Evolutionary conservation across 1,284 basidiomycete genomes (phyloP), one percentile per base, ranked within the genome.

Genomic region (Tilletia indica): DNA sequence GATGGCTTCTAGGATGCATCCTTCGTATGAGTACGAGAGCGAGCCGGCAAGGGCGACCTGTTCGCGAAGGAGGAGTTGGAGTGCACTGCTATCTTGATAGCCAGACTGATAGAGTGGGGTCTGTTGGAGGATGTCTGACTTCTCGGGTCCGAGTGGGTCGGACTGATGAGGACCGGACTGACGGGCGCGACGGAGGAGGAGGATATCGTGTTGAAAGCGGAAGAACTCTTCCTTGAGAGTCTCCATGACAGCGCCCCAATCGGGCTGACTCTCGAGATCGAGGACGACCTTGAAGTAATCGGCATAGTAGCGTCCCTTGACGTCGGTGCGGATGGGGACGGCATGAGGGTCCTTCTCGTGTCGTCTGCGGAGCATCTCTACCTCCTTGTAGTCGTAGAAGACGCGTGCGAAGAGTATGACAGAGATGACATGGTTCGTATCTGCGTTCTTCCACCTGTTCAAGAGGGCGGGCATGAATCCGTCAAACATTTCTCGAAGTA

Each of bases 401-500:
- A 98, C 93, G 64, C 97, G 90, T 2, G 94, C 95, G 76, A 98
- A 94, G 68, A 99, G 89, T 67, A 97, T 92, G 76, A 99, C 92
- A 6, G 94, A 94, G 70, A 97, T 91, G 9, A 92, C 93, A 80
- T 99, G 97, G 71, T 95, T 96, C 14, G 96, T 93, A 34, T 91
- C 76, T 19, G 82, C 77, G 89, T 31, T 89, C 88, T 76, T 91
- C 90, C 73, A 89, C 2, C 74, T 74, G 74, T 71, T 75, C 6
- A 81, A 73, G 14, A 84, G 75, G 36, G 82, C 82, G 1, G 83
- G 82, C 12, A 83, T 75, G 72, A 82, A 85, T 83, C 87, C 77
- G 97, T 93, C 0, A 97, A 90, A 39, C 97, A 92, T 86, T 99
- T 98, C 85, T 98, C 96, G 80, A 93, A 93, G 85, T 93, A 97